A percentile compares a stretch with the other conserved stretches of the same genome.
Evolutionary conservation across 495 filamentous ascomycete genomes (phyloP).

Genomic region (Thozetella sp.): DNA sequence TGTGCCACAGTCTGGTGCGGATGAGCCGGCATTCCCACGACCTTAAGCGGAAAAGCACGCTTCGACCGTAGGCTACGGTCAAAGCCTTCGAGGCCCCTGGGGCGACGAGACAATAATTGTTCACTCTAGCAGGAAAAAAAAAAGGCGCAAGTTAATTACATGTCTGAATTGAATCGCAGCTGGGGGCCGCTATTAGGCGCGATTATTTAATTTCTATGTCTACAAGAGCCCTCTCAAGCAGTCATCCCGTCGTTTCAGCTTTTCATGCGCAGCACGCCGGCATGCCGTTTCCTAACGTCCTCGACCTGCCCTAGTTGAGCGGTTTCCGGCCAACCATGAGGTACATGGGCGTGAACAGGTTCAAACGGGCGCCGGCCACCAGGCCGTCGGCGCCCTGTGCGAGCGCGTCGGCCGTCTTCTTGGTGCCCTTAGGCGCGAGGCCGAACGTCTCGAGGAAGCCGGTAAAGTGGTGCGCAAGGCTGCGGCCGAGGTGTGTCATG

Average conservation of each 20-base stretch:
- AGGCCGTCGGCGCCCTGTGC: conserved; percentile 83
- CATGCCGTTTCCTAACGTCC: conserved; percentile 5
- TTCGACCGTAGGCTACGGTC: too few species aligned
- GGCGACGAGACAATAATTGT: too few species aligned
- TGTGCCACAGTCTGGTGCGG: too few species aligned
- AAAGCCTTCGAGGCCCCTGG: too few species aligned
- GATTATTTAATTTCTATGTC: conserved; percentile 13
- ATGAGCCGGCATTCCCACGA: too few species aligned
- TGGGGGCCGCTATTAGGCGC: conserved; percentile 8
- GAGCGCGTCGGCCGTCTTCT: conserved; percentile 93
- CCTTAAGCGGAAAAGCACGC: too few species aligned
- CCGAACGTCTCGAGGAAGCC: conserved; percentile 75
- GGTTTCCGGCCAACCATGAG: conserved; percentile 97
- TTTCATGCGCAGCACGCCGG: conserved; percentile 20
- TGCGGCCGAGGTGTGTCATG: conserved; percentile 87
- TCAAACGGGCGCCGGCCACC: conserved; percentile 86
- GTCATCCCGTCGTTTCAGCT: conserved; percentile 3
- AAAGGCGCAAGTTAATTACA: background rate
- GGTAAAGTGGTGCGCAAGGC: conserved; percentile 75
- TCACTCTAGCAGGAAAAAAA: background rate
- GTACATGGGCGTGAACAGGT: conserved; percentile 99
- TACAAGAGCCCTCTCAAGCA: conserved; percentile 7
- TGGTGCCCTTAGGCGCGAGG: conserved; percentile 80
- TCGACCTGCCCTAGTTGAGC: conserved; percentile 23
- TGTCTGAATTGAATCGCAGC: conserved; percentile 5